Base-by-base conservation (phyloP, 1,284 basidiomycete species). In the Ceratobasidium sp. region DNA sequence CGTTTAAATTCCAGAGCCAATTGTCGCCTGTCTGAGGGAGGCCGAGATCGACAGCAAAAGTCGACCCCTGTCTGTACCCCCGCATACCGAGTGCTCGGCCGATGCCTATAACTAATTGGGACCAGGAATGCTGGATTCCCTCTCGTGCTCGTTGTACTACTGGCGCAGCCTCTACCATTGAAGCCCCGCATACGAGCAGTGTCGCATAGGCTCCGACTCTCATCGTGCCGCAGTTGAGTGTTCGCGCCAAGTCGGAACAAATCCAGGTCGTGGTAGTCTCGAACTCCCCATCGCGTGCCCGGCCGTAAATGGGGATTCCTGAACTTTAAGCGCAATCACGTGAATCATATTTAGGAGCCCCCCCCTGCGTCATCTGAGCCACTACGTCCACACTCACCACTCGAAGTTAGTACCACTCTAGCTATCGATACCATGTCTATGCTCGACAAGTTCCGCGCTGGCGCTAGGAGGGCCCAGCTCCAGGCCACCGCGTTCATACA, bases 381-480 rank as follows among this genome's bases (percentile, higher is more conserved):
- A 66, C 62, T 33, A 66, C 59, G 25, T 21, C 47, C 25, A 41
- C 30, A n/a, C 25, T 23, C 57, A 59, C 42, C 25, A 16, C 44
- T 46, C 25, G n/a, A 27, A 59, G 25, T 19, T 21, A 16, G 19
- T 46, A 27, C 5, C 52, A 14, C 4, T 9, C 62, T 9, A 30
- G 16, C 2, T 41, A 44, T 57, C 14, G 11, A 41, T 9, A 69
- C 50, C 23, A 76, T 76, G 74, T 83, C 85, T 49, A 82, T 93
- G 79, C 79, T 95, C 69, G 87, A 91, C 77, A 92, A 91, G 77
- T 90, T 95, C 80, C 85, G 82, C 71, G 82, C 81, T 68, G 90
- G 90, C 2, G 93, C 93, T 0, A 84, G 87, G 76, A 92, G 92
- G 76, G 93, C 91, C 1, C 85, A 87, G 36, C 79, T 87, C 0